A percentile compares a stretch with the other conserved stretches of the same genome.
These are phyloP conservation scores for Bruguiera parviflora DNA, from an alignment of 345 rosid species.

Conservation along the genomic window DNA sequence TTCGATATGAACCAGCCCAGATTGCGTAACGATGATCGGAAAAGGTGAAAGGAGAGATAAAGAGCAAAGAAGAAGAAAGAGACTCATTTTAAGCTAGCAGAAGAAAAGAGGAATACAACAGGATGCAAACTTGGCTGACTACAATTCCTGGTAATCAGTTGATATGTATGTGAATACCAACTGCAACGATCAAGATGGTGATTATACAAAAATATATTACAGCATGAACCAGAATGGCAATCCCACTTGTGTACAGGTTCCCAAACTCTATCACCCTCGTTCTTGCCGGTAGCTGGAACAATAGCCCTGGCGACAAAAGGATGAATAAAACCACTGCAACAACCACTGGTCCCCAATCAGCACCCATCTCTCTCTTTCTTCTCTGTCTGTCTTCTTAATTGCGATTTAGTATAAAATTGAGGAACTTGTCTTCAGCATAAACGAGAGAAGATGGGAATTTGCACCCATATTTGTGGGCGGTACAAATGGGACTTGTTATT, in stretches of 20 bases:
- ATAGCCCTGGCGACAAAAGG: conserved; percentile 78
- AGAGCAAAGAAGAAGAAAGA: neutral
- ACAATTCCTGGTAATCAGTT: conserved; percentile 19
- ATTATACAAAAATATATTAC: conserved; percentile 67
- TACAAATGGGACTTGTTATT: conserved; percentile 24
- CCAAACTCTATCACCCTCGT: conserved; percentile 79
- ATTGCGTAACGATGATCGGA: no score
- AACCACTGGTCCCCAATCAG: conserved; percentile 87
- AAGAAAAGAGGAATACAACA: neutral
- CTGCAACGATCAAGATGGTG: conserved; percentile 73
- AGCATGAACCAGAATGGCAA: conserved; percentile 84
- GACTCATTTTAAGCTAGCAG: neutral
- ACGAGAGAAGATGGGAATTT: neutral
- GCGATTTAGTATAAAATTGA: neutral
- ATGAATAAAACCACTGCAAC: conserved; percentile 72
- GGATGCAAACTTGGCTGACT: neutral
- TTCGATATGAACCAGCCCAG: no score
- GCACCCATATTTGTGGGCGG: conserved; percentile 23
- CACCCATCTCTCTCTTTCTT: conserved; percentile 35
- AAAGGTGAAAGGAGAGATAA: no score
- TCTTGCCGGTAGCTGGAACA: conserved; percentile 83
- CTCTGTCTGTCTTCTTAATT: neutral
- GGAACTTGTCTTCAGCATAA: conserved; percentile 6
- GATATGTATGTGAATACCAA: conserved; percentile 56
- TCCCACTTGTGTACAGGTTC: conserved; percentile 91